Evolutionary conservation across 208 protist genomes (phyloP).

Genomic region (Leptomonas pyrrhocoris): DNA sequence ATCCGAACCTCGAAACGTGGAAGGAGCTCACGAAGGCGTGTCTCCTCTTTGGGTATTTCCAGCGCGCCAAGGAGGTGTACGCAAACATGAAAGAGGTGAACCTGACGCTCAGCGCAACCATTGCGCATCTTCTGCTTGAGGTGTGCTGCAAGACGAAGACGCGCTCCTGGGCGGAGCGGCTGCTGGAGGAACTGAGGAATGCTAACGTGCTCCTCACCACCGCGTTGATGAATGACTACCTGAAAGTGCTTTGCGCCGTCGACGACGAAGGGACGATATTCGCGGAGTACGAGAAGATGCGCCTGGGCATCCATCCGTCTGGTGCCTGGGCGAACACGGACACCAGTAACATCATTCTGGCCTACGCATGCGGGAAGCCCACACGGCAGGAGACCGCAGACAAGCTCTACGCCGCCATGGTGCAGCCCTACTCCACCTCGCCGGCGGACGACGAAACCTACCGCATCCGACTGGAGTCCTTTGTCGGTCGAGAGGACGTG

Average conservation of each 20-base stretch:
- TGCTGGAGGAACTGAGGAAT: slow-evolving; percentile 57
- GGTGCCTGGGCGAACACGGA: slow-evolving; percentile 63
- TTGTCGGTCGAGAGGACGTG: slow-evolving; percentile 31
- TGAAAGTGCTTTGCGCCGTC: slow-evolving; percentile 66
- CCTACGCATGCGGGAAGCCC: slow-evolving; percentile 41
- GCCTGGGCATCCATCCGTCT: slow-evolving; percentile 65
- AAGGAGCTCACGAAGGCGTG: slow-evolving; percentile 66
- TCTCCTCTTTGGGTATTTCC: slow-evolving; percentile 38
- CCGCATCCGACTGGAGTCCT: slow-evolving; percentile 65
- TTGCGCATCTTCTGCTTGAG: slow-evolving; percentile 61
- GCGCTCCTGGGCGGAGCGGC: slow-evolving; percentile 43
- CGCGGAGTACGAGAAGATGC: slow-evolving; percentile 65
- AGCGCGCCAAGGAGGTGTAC: slow-evolving; percentile 54
- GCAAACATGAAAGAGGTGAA: slow-evolving; percentile 39
- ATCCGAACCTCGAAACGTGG: slow-evolving; percentile 79
- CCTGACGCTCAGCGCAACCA: slow-evolving; percentile 38
- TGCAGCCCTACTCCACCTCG: slow-evolving; percentile 44
- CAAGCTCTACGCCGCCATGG: slow-evolving; percentile 22
- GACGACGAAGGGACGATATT: slow-evolving; percentile 45
- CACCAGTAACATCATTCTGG: slow-evolving; percentile 78
- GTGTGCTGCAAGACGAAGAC: slow-evolving; percentile 55
- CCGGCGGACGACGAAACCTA: slow-evolving; percentile 74
- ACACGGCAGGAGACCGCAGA: slow-evolving; percentile 22
- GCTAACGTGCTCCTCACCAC: slow-evolving; percentile 52
- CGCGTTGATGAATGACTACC: slow-evolving; percentile 74